These are phyloP conservation scores for Aspergillus amoenus DNA, from an alignment of 2,329 filamentous ascomycete genomes.

Conservation along the genomic window DNA sequence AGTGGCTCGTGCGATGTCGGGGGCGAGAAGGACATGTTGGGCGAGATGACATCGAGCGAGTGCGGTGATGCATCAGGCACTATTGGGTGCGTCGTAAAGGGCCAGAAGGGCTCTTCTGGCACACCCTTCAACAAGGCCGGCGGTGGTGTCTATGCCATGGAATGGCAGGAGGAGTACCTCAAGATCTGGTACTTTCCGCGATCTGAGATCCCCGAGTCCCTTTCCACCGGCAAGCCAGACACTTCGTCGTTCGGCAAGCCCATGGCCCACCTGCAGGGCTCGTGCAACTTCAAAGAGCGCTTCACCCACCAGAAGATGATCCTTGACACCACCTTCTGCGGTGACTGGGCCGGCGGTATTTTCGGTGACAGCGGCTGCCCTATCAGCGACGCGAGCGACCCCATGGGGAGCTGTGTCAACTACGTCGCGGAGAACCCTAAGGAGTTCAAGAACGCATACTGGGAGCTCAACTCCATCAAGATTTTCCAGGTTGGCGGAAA, in stretches of 20 bases:
- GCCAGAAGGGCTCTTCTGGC: conserved; percentile 49
- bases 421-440: conserved; percentile 70
- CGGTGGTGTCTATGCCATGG: conserved; percentile 52
- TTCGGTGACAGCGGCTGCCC: conserved; percentile 51
- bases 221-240: conserved; percentile 44
- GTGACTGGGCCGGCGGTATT: conserved; percentile 54
- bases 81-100: conserved; percentile 43
- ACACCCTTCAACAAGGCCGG: conserved; percentile 52
- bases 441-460: conserved; percentile 72
- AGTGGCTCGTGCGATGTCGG: conserved; percentile 43
- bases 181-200: conserved; percentile 54
- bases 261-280: conserved; percentile 44
- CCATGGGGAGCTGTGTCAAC: conserved; percentile 66
- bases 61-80: conserved; percentile 47
- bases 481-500: conserved; percentile 50
- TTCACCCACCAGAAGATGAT: conserved; percentile 45
- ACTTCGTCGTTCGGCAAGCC: conserved; percentile 48
- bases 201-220: conserved; percentile 45
- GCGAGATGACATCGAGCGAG: conserved; percentile 47
- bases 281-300: conserved; percentile 41
- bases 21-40: conserved; percentile 47
- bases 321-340: conserved; percentile 56
- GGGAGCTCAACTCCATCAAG: conserved; percentile 71
- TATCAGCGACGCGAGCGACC: conserved; percentile 58
- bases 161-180: conserved; percentile 48